Conservation (phyloP, 768 basidiomycete species). For the Kwoniella pini region DNA sequence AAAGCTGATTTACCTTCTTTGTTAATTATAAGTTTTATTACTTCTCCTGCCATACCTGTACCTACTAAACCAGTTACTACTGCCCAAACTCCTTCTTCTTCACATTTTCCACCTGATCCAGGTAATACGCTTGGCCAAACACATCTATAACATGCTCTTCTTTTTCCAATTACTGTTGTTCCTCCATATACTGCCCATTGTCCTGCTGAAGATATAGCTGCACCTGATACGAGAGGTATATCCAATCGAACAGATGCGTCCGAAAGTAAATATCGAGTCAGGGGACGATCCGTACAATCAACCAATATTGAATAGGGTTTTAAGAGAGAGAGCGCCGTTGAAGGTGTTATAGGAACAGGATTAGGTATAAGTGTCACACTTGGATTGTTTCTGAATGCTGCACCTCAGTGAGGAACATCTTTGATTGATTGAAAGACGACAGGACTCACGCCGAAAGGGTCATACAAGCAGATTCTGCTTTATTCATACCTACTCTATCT, state of each 20-base stretch:
- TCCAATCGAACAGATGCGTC: conserved; percentile 73
- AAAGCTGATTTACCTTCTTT: conserved; percentile 57
- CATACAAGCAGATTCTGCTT: conserved; percentile 76
- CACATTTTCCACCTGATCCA: conserved; percentile 66
- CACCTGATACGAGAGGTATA: conserved; percentile 88
- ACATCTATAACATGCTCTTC: conserved; percentile 91
- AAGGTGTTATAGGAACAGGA: conserved; percentile 59
- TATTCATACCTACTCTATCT: conserved; percentile 69
- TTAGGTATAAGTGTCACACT: conserved; percentile 64
- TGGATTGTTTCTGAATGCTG: conserved; percentile 68
- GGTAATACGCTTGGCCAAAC: conserved; percentile 81
- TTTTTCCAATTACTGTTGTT: conserved; percentile 53
- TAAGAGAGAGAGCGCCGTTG: conserved; percentile 64
- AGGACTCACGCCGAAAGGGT: conserved; percentile 65
- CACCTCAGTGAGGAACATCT: neutral
- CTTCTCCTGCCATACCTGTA: conserved; percentile 82
- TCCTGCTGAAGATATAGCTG: conserved; percentile 64
- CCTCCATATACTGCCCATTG: conserved; percentile 54
- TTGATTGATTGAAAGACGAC: neutral
- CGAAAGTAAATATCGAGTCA: conserved; percentile 88
- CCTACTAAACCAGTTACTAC: conserved; percentile 87
- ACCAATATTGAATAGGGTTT: conserved; percentile 71
- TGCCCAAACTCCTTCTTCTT: conserved; percentile 84
- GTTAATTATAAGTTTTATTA: conserved; percentile 74
- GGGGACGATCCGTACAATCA: conserved; percentile 92